phyloP scores from a whole-genome alignment of 495 filamentous ascomycete genomes.

The Neurospora sp. region DNA sequence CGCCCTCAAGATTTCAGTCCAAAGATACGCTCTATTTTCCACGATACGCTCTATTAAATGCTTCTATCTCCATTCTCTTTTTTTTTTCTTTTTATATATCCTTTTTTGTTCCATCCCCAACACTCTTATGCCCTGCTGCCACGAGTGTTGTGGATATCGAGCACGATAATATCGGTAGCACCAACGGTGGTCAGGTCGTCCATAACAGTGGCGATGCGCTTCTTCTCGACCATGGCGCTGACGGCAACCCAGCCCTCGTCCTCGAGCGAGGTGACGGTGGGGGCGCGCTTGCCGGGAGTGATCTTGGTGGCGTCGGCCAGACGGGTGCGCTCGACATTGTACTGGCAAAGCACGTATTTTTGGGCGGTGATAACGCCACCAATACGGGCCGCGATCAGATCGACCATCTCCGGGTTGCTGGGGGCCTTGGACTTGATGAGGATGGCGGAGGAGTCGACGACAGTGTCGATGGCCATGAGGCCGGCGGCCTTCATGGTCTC shows the following conservation, averaged over 20 bases:
- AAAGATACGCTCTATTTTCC: neutral
- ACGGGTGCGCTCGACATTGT: slow-evolving; percentile 69
- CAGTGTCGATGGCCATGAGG: slow-evolving; percentile 91
- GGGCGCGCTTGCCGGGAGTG: slow-evolving; percentile 90
- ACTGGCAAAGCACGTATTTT: slow-evolving; percentile 89
- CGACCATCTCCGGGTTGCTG: slow-evolving; percentile 66
- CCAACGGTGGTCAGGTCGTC: slow-evolving; percentile 72
- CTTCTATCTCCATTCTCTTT: neutral
- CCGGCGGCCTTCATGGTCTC: slow-evolving; percentile 97
- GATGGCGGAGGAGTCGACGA: slow-evolving; percentile 74
- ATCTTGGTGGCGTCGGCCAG: slow-evolving; percentile 61
- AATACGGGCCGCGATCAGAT: slow-evolving; percentile 74
- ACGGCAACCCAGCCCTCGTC: slow-evolving; percentile 89
- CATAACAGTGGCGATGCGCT: slow-evolving; percentile 80
- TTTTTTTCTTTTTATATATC: neutral
- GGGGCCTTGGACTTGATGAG: slow-evolving; percentile 85
- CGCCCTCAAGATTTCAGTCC: neutral
- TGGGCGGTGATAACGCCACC: slow-evolving; percentile 93
- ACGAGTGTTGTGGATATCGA: slow-evolving; percentile 80
- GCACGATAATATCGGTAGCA: slow-evolving; percentile 78
- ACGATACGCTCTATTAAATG: neutral
- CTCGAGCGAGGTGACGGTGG: slow-evolving; percentile 79
- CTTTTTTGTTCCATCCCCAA: neutral
- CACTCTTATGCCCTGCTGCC: slow-evolving; percentile 6
- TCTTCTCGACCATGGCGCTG: slow-evolving; percentile 88